phyloP scores from a whole-genome alignment of 106 monocot genomes.

The Acanthochlamys bracteata region DNA sequence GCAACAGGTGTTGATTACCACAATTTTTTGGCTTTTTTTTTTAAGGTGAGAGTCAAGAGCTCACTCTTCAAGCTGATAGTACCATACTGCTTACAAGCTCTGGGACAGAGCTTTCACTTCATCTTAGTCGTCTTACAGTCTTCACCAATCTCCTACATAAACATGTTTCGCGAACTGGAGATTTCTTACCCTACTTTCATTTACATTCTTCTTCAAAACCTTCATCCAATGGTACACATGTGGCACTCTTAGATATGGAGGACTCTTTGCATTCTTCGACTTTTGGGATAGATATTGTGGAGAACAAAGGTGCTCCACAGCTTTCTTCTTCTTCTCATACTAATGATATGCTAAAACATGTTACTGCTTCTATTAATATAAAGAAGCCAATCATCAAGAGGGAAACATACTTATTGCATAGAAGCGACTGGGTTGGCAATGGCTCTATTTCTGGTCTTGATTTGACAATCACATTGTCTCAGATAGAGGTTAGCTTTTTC shows the following conservation, averaged over 20 bases:
- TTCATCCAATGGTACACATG: slow-evolving; percentile 1
- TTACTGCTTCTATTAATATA: slow-evolving; percentile 36
- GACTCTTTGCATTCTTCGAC: background rate
- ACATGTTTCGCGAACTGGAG: slow-evolving; percentile 9
- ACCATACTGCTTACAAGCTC: slow-evolving; percentile 25
- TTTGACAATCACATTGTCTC: slow-evolving; percentile 46
- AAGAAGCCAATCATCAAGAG: slow-evolving; percentile 24
- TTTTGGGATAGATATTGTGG: slow-evolving; percentile 20
- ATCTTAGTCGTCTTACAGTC: slow-evolving; percentile 34
- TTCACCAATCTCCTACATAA: slow-evolving; percentile 18
- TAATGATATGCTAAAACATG: slow-evolving; percentile 44
- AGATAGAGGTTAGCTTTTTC: slow-evolving; percentile 60
- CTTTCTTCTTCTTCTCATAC: slow-evolving; percentile 8
- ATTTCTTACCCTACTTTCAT: slow-evolving; percentile 30
- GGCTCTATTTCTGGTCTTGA: slow-evolving; percentile 59
- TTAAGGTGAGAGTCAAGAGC: slow-evolving; percentile 35
- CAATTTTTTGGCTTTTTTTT: slow-evolving; percentile 7
- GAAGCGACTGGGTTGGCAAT: slow-evolving; percentile 56
- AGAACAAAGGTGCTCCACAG: slow-evolving; percentile 1
- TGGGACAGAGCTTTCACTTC: slow-evolving; percentile 30
- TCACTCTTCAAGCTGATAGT: slow-evolving; percentile 41
- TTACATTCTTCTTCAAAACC: slow-evolving; percentile 15
- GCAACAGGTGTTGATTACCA: background rate
- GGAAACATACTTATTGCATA: slow-evolving; percentile 13
- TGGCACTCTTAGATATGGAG: slow-evolving; percentile 9